phyloP scores from a whole-genome alignment of 208 protist species.

The Leishmania mexicana region DNA sequence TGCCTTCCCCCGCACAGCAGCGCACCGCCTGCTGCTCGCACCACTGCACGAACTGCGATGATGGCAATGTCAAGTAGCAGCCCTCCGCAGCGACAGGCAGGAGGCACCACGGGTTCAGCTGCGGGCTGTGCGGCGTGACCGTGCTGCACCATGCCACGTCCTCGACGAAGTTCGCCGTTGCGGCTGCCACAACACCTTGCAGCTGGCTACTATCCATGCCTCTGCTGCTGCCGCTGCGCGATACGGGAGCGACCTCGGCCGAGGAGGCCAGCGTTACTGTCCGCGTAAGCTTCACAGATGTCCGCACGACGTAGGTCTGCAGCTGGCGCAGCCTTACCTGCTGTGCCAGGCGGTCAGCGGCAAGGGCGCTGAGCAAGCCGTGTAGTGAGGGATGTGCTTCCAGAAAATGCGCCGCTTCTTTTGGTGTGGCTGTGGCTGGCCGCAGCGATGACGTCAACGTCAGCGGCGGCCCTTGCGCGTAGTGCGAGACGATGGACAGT shows the following conservation, averaged over 20 bases:
- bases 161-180: slow-evolving; percentile 27
- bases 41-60: slow-evolving; percentile 35
- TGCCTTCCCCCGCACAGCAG: slow-evolving; percentile 13
- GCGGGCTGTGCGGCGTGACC: slow-evolving; percentile 4
- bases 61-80: slow-evolving; percentile 69
- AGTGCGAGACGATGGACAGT: slow-evolving; percentile 29
- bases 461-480: not conserved
- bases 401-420: slow-evolving; percentile 29
- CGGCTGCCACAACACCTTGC: slow-evolving; percentile 22
- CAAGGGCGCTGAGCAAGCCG: slow-evolving; percentile 36
- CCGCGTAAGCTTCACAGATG: slow-evolving; percentile 19
- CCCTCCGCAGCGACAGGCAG: slow-evolving; percentile 55
- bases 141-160: slow-evolving; percentile 26
- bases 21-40: slow-evolving; percentile 27
- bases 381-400: slow-evolving; percentile 23
- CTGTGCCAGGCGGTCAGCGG: slow-evolving; percentile 23
- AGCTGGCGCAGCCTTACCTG: slow-evolving; percentile 22
- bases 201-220: not conserved
- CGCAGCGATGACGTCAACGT: not conserved
- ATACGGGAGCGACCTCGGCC: not conserved
- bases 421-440: slow-evolving; percentile 21
- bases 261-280: not conserved
- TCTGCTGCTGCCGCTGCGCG: not conserved
- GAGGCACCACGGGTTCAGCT: slow-evolving; percentile 39
- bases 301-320: slow-evolving; percentile 12